A percentile compares a stretch with the other conserved stretches of the same genome.
phyloP scores from a whole-genome alignment of 352 stramenopile genomes.

The Globisporangium abappressorium region DNA sequence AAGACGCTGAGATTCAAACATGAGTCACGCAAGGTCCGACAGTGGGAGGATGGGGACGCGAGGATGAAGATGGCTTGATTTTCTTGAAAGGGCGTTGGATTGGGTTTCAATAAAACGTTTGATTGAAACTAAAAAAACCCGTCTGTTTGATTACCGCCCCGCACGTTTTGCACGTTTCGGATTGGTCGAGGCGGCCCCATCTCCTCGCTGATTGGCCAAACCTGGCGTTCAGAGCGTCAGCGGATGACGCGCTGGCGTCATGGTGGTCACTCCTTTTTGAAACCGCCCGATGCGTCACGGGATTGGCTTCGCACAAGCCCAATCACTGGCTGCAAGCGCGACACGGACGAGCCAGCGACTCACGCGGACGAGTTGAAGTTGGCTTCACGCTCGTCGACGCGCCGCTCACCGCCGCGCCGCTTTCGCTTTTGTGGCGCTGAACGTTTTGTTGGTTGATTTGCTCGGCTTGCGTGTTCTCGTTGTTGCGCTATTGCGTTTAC shows the following conservation, averaged over 20 bases:
- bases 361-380: conserved; percentile 12
- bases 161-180: not conserved
- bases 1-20: not conserved
- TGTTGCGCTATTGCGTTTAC: conserved; percentile 5
- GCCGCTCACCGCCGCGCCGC: not conserved
- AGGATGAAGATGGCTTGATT: not conserved
- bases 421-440: not conserved
- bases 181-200: conserved; percentile 3
- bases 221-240: not conserved
- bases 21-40: no score
- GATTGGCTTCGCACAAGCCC: not conserved
- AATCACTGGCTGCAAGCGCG: not conserved
- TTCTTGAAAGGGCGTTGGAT: no score
- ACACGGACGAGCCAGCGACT: conserved; percentile 2
- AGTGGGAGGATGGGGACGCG: no score
- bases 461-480: not conserved
- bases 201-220: conserved; percentile 19
- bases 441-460: not conserved
- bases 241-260: conserved; percentile 17
- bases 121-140: conserved; percentile 7
- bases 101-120: conserved; percentile 21
- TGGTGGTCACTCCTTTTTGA: not conserved
- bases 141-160: not conserved
- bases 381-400: not conserved
- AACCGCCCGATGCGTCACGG: not conserved